Conservation (phyloP, 257 asterid genomes). For the Solanum microdontum region DNA sequence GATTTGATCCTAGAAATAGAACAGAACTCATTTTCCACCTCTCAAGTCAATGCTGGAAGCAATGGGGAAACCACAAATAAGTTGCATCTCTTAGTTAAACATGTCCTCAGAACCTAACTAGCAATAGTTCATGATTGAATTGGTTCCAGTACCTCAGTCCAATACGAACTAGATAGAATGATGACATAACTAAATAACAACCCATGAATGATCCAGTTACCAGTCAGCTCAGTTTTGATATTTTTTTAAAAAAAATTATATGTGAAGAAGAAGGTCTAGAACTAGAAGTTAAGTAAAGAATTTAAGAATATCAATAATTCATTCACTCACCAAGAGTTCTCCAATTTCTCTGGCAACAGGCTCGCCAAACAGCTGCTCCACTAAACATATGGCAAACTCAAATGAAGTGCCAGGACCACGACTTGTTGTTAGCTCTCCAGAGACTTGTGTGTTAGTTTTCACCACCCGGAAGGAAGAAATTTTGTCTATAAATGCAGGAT, state of each 20-base stretch:
- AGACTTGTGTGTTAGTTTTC: conserved; percentile 62
- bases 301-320: not conserved
- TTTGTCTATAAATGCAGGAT: conserved; percentile 85
- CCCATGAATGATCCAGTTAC: not conserved
- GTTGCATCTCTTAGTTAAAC: not conserved
- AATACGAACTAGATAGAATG: not conserved
- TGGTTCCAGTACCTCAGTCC: not conserved
- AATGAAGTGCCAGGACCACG: conserved; percentile 93
- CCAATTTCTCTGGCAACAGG: conserved; percentile 46
- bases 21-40: not conserved
- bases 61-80: not conserved
- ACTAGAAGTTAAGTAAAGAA: not conserved
- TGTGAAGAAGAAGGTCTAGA: not conserved
- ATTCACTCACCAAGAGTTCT: conserved; percentile 41
- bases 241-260: not conserved
- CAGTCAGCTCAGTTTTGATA: not conserved
- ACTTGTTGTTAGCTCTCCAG: conserved; percentile 86
- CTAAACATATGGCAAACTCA: conserved; percentile 63
- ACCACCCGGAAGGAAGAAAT: conserved; percentile 78
- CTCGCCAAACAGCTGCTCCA: conserved; percentile 80
- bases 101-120: not conserved
- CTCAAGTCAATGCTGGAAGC: not conserved
- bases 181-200: not conserved
- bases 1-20: not conserved
- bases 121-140: not conserved